A percentile compares a stretch with the other conserved stretches of the same genome.
Evolutionary conservation across 208 protist genomes (phyloP).

Genomic region (Porcisia hertigi): DNA sequence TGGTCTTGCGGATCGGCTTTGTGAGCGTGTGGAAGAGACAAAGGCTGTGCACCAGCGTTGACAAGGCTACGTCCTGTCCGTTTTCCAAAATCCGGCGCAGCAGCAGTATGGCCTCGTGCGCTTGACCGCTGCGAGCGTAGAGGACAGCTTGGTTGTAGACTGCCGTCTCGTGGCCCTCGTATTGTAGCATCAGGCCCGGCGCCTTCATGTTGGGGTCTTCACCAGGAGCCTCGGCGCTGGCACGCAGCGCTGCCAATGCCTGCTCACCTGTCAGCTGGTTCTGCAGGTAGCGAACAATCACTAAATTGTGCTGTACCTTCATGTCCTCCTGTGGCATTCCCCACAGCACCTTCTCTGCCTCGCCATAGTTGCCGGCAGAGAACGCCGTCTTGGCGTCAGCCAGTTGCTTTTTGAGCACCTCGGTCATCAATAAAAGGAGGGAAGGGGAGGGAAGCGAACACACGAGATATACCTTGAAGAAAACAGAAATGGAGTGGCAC

Average conservation of each 20-base stretch:
- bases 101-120: conserved; percentile 60
- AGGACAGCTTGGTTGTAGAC: conserved; percentile 80
- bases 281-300: conserved; percentile 66
- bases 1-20: conserved; percentile 41
- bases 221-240: conserved; percentile 25
- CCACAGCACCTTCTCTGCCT: conserved; percentile 64
- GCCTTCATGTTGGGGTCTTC: conserved; percentile 35
- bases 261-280: conserved; percentile 57
- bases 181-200: conserved; percentile 48
- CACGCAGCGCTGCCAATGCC: conserved; percentile 40
- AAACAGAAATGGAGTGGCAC: no score
- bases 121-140: conserved; percentile 62
- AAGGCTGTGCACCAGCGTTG: conserved; percentile 54
- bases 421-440: conserved; percentile 15
- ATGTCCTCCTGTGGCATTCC: conserved; percentile 70
- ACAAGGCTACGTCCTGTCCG: conserved; percentile 46
- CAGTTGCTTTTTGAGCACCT: conserved; percentile 34
- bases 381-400: conserved; percentile 70
- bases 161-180: conserved; percentile 83
- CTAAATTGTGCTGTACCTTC: conserved; percentile 85
- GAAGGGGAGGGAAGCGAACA: neutral
- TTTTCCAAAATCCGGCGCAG: conserved; percentile 77
- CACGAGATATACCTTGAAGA: neutral
- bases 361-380: conserved; percentile 63
- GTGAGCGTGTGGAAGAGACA: conserved; percentile 88